These are phyloP conservation scores for Trichoderma sp. DNA, from an alignment of 2,329 filamentous ascomycete species.

Conservation along the genomic window DNA sequence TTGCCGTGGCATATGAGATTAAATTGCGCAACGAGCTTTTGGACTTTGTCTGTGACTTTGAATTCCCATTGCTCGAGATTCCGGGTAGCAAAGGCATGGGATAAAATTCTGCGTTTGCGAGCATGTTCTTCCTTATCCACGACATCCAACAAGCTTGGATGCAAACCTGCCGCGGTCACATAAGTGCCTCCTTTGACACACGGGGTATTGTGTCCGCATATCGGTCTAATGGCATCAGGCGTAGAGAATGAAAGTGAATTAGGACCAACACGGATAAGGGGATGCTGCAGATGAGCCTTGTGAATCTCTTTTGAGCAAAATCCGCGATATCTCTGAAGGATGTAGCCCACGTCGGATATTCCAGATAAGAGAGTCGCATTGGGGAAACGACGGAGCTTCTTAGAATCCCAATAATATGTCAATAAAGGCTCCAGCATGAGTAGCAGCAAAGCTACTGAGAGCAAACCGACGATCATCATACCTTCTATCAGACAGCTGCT, in stretches of 20 bases:
- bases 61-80: not conserved
- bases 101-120: not conserved
- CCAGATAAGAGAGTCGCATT: not conserved
- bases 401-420: not conserved
- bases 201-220: not conserved
- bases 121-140: not conserved
- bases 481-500: not conserved
- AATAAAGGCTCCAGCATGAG: not conserved
- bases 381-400: not conserved
- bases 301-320: not conserved
- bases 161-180: not conserved
- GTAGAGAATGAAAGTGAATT: not conserved
- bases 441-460: not conserved
- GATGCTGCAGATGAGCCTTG: not conserved
- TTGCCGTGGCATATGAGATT: not conserved
- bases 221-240: not conserved
- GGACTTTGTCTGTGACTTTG: not conserved
- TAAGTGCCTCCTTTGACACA: not conserved
- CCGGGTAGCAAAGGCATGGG: not conserved
- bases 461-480: not conserved
- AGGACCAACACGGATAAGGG: not conserved
- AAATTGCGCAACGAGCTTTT: not conserved
- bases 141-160: not conserved
- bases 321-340: not conserved
- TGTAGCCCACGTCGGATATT: not conserved